Evolutionary conservation across 305 asterid species (phyloP), one percentile per base, ranked within the genome.

Genomic region (Plantago coronopus): DNA sequence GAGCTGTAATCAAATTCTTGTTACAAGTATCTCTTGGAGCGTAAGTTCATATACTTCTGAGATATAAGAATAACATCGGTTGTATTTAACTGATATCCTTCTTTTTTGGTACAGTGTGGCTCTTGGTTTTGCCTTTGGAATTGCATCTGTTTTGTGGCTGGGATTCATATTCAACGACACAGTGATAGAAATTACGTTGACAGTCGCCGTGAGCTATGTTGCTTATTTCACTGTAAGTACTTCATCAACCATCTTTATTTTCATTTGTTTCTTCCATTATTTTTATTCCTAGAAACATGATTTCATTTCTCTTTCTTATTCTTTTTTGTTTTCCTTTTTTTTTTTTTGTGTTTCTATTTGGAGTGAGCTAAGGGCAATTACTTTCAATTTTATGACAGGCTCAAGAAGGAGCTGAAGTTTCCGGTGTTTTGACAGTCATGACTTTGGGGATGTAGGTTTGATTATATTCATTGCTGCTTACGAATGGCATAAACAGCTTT

Each of bases 361-460:
- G 59, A 62, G 34, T 57, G 72, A 38, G 54, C 75, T 76, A 63
- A 78, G 34, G 58, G 51, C 75, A 66, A 65, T 63, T 63, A 17
- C 68, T 40, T 73, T 60, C 65, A 70, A 13, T 66, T 23, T n/a
- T 74, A 54, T 66, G 70, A 61, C 81, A 93, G 99, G 93, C 96
- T 62, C 97, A 85, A 74, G 86, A 85, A 80, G 96, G 83, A 57
- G 77, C 86, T 73, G 84, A 69, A 49, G 53, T 81, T 64, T 93
- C 99, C 62, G 99, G 99, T 58, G 96, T 93, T 63, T 79, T 93
- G 86, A 77, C 99, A 17, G 97, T 93, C 79, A 93, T 93, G 99
- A 85, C 96, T 62, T 67, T 93, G 70, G 99, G 99, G 61, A 85
- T 93, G 99, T 93, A 87, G 71, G 99, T 72, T 67, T 55, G 12